Percentiles rank a stretch among this genome's conserved stretches.
Conservation (phyloP, 257 asterid genomes). For the Buddleja alternifolia region DNA sequence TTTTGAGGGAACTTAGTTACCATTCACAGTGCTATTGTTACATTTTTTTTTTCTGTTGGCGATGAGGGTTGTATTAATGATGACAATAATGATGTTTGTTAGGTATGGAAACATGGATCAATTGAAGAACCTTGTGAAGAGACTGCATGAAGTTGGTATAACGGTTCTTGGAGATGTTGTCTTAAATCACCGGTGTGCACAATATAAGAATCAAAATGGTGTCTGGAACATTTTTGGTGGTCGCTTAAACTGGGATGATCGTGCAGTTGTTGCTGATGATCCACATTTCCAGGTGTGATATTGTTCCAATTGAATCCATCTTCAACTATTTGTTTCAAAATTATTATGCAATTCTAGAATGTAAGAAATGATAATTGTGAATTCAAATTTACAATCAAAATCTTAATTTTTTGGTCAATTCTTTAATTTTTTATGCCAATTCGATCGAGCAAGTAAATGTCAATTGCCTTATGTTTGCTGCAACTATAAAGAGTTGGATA, state of each 20-base stretch:
- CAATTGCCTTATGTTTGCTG: slow-evolving; percentile 3
- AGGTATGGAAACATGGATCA: slow-evolving; percentile 89
- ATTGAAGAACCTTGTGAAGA: slow-evolving; percentile 69
- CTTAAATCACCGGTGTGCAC: slow-evolving; percentile 94
- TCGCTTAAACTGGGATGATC: slow-evolving; percentile 94
- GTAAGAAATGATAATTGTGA: slow-evolving; percentile 8
- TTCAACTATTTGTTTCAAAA: background rate
- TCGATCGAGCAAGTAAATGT: slow-evolving; percentile 11
- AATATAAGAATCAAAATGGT: slow-evolving; percentile 71
- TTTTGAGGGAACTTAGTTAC: background rate
- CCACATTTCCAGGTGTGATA: slow-evolving; percentile 93
- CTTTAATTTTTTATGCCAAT: slow-evolving; percentile 24
- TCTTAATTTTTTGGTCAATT: slow-evolving; percentile 6
- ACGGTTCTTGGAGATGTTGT: slow-evolving; percentile 92
- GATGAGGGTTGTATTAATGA: slow-evolving; percentile 23
- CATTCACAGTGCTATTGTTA: background rate
- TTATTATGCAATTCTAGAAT: slow-evolving; percentile 1
- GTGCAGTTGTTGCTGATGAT: slow-evolving; percentile 95
- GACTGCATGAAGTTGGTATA: slow-evolving; percentile 73
- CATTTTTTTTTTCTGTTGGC: background rate
- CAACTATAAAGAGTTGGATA: slow-evolving; percentile 26
- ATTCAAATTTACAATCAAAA: background rate
- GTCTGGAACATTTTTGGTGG: slow-evolving; percentile 98
- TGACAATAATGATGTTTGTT: slow-evolving; percentile 23
- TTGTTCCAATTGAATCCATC: slow-evolving; percentile 17